Conservation (phyloP, 176 grass and related monocot genomes). For the Eleusine indica region DNA sequence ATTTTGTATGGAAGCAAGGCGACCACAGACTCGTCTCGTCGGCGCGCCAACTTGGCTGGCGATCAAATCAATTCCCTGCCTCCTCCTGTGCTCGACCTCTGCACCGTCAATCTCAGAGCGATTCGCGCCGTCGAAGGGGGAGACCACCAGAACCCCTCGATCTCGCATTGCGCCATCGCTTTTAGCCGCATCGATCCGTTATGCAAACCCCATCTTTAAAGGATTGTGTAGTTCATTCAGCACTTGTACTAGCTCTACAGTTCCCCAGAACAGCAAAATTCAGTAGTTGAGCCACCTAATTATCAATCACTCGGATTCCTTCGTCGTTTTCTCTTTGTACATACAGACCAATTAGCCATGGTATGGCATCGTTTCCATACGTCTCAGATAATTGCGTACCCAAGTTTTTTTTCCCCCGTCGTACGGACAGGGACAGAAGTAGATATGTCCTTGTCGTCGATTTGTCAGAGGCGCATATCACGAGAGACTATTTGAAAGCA, state of each 20-base stretch:
- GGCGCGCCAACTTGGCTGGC: not conserved
- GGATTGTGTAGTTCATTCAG: not conserved
- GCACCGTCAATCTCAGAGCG: not conserved
- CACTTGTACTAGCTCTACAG: not conserved
- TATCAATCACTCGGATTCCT: not conserved
- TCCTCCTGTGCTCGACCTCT: not conserved
- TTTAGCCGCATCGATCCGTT: conserved; percentile 33
- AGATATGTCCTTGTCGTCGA: not conserved
- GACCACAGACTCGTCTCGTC: conserved; percentile 20
- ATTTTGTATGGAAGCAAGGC: not conserved
- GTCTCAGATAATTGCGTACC: too few relatives aligned
- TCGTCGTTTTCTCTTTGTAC: not conserved
- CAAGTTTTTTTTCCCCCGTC: not conserved
- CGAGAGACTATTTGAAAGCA: not conserved
- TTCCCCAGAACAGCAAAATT: not conserved
- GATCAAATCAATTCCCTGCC: not conserved
- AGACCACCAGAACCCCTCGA: conserved; percentile 1
- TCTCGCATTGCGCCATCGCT: not conserved
- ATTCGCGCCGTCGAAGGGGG: not conserved
- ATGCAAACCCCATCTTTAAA: not conserved
- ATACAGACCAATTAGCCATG: not conserved
- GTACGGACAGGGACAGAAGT: not conserved
- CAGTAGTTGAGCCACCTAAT: not conserved
- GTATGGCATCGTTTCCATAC: not conserved
- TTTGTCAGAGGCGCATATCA: not conserved